Evolutionary conservation across 495 filamentous ascomycete species (phyloP), one percentile per base, ranked within the genome.

Genomic region (Penicillium antarcticum): DNA sequence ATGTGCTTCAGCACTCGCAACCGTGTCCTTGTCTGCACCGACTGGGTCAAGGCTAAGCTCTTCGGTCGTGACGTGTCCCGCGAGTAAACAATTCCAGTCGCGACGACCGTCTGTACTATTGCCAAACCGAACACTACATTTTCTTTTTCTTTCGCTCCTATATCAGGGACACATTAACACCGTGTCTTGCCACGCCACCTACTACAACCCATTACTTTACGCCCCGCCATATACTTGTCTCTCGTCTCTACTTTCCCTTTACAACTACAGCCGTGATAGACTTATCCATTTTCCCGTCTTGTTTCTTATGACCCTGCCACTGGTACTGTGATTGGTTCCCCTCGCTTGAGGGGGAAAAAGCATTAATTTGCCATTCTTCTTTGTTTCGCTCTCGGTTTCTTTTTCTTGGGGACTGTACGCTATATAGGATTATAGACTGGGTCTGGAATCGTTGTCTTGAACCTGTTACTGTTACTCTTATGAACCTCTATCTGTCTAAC

Each of bases 1-100:
- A 99, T 99, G 94, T 97, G 92, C 82, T 99, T 97, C 70, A 96
- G 91, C 82, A 89, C 85, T 37, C 87, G 94, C 53, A 99, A 97
- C 73, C 86, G 94, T 66, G 80, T 97, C 54, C 79, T 99, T 19
- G 94, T 99, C 37, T 76, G 89, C 55, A 74, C 95, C 59, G 94
- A 99, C 71, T 99, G 94, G 94, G 62, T 91, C 61, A 99, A 99
- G 81, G 87, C 92, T 43, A 92, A 90, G 75, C 69, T 91, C 24
- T 97, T 97, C 67, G 94, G 94, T 41, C 89, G 94, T 70, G 94
- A 97, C 65, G 89, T 97, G 42, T 96, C 92, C 33, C 83, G 92
- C 58, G 92, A 95, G 80, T 96, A 87, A 75, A 75, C 14, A 42
- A 18, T 10, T 21, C 24, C 44, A 60, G 35, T 19, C 16, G 35